These are phyloP conservation scores for Russula abietina DNA, from an alignment of 768 basidiomycete genomes.

Conservation along the genomic window DNA sequence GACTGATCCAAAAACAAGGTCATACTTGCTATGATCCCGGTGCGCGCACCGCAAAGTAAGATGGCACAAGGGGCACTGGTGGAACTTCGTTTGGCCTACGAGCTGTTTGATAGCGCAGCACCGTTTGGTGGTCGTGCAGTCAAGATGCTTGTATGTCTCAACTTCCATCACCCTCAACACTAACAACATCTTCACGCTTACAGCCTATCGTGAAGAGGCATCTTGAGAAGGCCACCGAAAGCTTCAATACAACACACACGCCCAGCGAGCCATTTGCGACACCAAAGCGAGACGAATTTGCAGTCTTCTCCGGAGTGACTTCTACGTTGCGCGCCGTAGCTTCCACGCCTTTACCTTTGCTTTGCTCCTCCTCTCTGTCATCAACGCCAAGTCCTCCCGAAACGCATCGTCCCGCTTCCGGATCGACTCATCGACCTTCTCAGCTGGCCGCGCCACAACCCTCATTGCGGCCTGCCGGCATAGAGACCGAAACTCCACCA, in stretches of 20 bases:
- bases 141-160: slow-evolving; percentile 56
- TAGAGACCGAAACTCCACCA: neutral
- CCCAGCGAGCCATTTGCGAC: slow-evolving; percentile 57
- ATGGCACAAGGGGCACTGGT: slow-evolving; percentile 64
- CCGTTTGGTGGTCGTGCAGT: slow-evolving; percentile 57
- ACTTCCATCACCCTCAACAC: neutral
- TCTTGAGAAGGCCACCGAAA: slow-evolving; percentile 43
- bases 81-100: slow-evolving; percentile 56
- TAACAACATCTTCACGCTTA: neutral
- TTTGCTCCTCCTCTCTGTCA: slow-evolving; percentile 20
- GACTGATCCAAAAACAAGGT: slow-evolving; percentile 36
- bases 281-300: slow-evolving; percentile 57
- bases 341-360: slow-evolving; percentile 18
- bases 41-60: slow-evolving; percentile 56
- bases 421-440: neutral
- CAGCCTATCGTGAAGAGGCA: slow-evolving; percentile 64
- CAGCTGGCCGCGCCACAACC: neutral
- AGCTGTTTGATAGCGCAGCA: slow-evolving; percentile 61
- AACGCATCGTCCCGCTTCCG: neutral
- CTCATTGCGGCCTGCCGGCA: neutral
- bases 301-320: slow-evolving; percentile 72
- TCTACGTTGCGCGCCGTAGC: slow-evolving; percentile 52
- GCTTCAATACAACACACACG: slow-evolving; percentile 42
- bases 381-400: slow-evolving; percentile 3
- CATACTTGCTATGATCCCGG: slow-evolving; percentile 73